Percentiles rank a stretch among this genome's conserved stretches.
Conservation (phyloP, 2,329 filamentous ascomycete species). For the Zasmidium citrigriseum region DNA sequence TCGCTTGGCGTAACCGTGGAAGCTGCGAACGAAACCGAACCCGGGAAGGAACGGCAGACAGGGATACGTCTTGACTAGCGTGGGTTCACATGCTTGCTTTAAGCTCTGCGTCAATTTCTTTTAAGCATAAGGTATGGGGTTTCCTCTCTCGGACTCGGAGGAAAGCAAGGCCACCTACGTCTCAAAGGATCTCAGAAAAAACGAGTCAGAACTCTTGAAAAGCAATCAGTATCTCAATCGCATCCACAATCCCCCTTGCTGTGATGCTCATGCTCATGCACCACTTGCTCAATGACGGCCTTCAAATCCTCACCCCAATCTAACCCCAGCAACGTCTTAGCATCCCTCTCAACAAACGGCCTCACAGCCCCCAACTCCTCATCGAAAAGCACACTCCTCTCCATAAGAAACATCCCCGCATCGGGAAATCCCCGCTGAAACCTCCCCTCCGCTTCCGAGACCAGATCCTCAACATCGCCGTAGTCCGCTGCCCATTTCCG, state of each 20-base stretch:
- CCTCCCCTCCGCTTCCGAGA: conserved; percentile 37
- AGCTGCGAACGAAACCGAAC: too few species aligned
- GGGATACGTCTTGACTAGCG: too few species aligned
- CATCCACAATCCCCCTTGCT: conserved; percentile 39
- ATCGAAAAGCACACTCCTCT: conserved; percentile 41
- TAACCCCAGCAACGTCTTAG: conserved; percentile 20
- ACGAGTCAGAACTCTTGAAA: too few species aligned
- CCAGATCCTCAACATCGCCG: conserved; percentile 38
- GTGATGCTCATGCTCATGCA: conserved; percentile 26
- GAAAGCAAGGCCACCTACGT: too few species aligned
- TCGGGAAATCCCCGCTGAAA: conserved; percentile 41
- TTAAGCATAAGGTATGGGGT: too few species aligned
- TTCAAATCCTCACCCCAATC: conserved; percentile 18
- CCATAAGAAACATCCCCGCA: conserved; percentile 41
- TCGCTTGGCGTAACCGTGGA: too few species aligned
- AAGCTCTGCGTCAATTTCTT: too few species aligned
- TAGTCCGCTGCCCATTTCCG: conserved; percentile 32
- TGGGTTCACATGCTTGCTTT: too few species aligned
- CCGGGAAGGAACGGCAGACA: too few species aligned
- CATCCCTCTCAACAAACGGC: conserved; percentile 30
- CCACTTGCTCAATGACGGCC: conserved; percentile 18
- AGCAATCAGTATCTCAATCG: too few species aligned
- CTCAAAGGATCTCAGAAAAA: too few species aligned
- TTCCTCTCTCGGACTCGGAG: too few species aligned
- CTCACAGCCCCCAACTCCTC: conserved; percentile 25